Evolutionary conservation across 306 rosid genomes (phyloP), one percentile per base, ranked within the genome.

Genomic region (Sicyos baderoa): DNA sequence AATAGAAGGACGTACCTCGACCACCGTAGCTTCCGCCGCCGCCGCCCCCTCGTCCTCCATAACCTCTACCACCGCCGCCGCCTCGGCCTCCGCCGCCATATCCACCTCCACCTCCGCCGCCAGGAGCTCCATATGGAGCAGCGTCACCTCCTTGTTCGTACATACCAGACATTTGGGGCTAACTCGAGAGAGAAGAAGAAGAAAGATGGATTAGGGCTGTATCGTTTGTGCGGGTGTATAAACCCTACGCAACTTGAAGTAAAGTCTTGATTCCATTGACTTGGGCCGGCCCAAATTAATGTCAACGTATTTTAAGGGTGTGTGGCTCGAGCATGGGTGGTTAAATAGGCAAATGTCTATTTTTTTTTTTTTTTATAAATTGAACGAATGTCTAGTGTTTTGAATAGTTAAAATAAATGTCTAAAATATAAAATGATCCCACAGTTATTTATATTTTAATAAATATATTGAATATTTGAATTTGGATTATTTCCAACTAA

Each of bases 91-190:
- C 78, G 18, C 86, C 82, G 0, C 82, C 83, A 32, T 68, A 64
- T n/a, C 82, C 82, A 9, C 74, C 72, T 7, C 77, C 70, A 27
- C 82, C 83, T 25, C 82, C 83, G 37, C 82, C 74, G 48, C 82
- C 78, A 7, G 85, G 72, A 15, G 81, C 86, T 64, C 95, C 97
- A 32, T 92, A 89, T 0, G 89, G 90, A 53, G 86, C 95, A 50
- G 92, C 84, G 29, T 83, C 89, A 0, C 90, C 90, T 73, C 83
- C 96, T 74, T 88, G 99, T 40, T 96, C 97, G 80, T 90, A 93
- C 83, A 75, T 79, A 55, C 99, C 97, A 76, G 97, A 86, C 96
- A 90, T 90, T 45, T 25, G 56, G 59, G 55, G 85, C 81, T 78
- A 87, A 78, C 76, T 66, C 9, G 40, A 47, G 88, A 83, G 84